Evolutionary conservation across 768 basidiomycete genomes (phyloP), one percentile per base, ranked within the genome.

Genomic region (Leccinellum albellum): DNA sequence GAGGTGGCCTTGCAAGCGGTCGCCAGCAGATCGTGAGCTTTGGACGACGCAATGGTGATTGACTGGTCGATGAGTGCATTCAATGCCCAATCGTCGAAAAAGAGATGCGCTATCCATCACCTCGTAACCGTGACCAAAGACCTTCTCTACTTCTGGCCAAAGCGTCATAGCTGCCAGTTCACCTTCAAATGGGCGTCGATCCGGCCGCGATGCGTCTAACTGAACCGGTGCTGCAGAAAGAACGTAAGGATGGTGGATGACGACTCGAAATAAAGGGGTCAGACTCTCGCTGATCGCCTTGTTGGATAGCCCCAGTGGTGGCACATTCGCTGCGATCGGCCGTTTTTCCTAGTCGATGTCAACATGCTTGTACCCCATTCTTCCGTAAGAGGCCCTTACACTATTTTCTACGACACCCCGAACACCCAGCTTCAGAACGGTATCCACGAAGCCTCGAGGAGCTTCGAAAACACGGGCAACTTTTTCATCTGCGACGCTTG

Each of bases 81-180:
- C 28, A 60, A 23, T 28, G 20, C 44, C 26, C 14, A 17, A 28
- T 32, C 52, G 37, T 33, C 55, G 4, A 48, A 32, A 45, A 21
- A 44, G 20, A 53, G 2, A 24, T n/a, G 61, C 48, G 6, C n/a
- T 17, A 29, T 57, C n/a, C 32, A 1, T 54, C 58, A 89, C 93
- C 82, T 99, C 97, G 65, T 98, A 98, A 42, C 96, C 94, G 71
- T 98, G 97, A 5, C 96, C 97, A 70, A 97, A 99, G 1, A 99
- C 79, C 70, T 99, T 99, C 65, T 98, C 97, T 1, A 85, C 77
- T 74, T 99, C 97, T 0, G 96, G 97, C 97, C 97, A 99, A 1
- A 98, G 78, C 0, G 96, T 98, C 15, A 83, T 81, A 0, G 85
- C 81, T 0, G 92, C 87, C 0, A 98, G 79, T 70, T 98, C 94